These are phyloP conservation scores for Colletotrichum gloeosporioides DNA, from an alignment of 2,329 filamentous ascomycete species.

Conservation along the genomic window DNA sequence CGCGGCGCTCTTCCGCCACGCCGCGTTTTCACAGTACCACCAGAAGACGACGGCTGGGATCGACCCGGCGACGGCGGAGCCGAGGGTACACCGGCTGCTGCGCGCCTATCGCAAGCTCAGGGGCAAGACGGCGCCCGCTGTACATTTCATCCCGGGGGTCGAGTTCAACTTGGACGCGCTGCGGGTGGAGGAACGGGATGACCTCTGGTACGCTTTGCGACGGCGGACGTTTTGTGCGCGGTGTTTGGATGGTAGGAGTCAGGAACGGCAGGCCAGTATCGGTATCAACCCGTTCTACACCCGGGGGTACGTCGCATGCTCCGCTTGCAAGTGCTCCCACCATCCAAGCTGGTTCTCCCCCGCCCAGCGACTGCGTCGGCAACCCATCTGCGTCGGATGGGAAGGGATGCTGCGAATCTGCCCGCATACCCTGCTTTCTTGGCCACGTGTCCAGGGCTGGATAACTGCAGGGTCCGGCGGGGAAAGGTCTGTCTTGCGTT, in stretches of 20 bases:
- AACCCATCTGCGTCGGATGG: background rate
- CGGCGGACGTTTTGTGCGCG: background rate
- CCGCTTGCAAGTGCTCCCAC: background rate
- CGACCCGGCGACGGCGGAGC: background rate
- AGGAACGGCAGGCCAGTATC: background rate
- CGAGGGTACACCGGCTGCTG: background rate
- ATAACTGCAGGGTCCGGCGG: fast-evolving
- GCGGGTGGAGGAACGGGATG: background rate
- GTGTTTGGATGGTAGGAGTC: background rate
- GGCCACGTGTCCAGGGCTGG: background rate
- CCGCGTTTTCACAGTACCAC: background rate
- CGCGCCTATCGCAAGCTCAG: background rate
- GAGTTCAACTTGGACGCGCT: background rate
- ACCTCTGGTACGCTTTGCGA: background rate
- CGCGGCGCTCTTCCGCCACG: background rate
- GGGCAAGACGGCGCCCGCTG: background rate
- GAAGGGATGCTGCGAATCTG: background rate
- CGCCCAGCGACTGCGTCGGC: fast-evolving
- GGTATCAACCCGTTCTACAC: background rate
- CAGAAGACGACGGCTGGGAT: fast-evolving
- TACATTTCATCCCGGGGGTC: background rate
- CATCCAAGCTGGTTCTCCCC: background rate
- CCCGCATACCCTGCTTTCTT: too few species aligned
- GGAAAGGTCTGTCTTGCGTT: too few species aligned
- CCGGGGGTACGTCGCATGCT: background rate